These are phyloP conservation scores for Euphorbia schlechtendalii DNA, from an alignment of 441 rosid species.

Conservation along the genomic window DNA sequence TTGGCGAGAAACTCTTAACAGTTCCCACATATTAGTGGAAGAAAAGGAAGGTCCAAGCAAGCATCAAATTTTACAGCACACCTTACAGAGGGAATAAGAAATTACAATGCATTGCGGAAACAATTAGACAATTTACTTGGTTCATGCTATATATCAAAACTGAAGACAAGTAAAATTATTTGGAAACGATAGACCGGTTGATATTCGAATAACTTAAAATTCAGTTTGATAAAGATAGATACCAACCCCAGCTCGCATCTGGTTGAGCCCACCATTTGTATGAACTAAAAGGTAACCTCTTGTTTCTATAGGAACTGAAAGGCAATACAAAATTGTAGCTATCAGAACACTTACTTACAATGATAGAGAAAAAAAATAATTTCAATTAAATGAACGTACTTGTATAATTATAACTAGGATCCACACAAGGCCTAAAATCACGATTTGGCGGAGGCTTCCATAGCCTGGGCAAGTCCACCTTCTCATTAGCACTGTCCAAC, in stretches of 20 bases:
- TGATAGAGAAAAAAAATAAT: neutral
- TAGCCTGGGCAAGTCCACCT: constrained; percentile 42
- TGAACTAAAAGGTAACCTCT: constrained; percentile 86
- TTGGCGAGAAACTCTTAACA: no score
- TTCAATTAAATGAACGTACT: constrained; percentile 28
- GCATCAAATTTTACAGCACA: no score
- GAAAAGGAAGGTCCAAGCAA: no score
- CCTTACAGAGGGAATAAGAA: no score
- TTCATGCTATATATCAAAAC: no score
- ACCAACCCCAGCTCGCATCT: constrained; percentile 96
- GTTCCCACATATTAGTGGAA: no score
- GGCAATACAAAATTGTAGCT: constrained; percentile 7
- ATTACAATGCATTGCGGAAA: no score
- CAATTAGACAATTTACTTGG: no score
- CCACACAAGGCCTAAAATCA: constrained; percentile 54
- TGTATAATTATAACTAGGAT: constrained; percentile 49
- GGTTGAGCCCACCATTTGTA: constrained; percentile 98
- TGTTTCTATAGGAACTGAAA: constrained; percentile 54
- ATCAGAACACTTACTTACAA: constrained; percentile 7
- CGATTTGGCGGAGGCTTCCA: constrained; percentile 80
- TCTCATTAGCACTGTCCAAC: constrained; percentile 47
- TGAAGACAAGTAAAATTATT: no score
- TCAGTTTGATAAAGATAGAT: constrained; percentile 3
- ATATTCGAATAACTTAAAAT: no score
- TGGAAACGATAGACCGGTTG: no score